Percentiles rank a stretch among this genome's conserved stretches.
Evolutionary conservation across 1,284 basidiomycete species (phyloP).

Genomic region (Ustilago lituana): DNA sequence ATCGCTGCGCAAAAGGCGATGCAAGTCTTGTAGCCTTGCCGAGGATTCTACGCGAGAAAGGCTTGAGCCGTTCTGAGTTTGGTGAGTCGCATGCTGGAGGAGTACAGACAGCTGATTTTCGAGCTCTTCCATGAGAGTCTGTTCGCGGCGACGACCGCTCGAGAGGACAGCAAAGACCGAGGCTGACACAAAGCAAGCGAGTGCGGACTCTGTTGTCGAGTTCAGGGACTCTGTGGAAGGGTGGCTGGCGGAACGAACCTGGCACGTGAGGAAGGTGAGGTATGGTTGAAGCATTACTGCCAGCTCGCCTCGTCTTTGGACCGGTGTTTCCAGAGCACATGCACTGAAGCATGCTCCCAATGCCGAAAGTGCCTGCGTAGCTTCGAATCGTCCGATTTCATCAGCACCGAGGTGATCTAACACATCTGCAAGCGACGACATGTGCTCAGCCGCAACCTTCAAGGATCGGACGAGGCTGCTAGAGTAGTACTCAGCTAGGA

Average conservation of each 20-base stretch:
- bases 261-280: conserved; percentile 16
- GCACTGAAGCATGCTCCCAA: conserved; percentile 18
- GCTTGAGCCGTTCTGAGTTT: background rate
- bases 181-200: conserved; percentile 11
- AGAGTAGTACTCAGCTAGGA: conserved; percentile 13
- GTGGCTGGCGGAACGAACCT: conserved; percentile 3
- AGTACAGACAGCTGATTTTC: conserved; percentile 6
- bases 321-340: conserved; percentile 1
- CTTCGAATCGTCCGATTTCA: background rate
- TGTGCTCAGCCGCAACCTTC: conserved; percentile 28
- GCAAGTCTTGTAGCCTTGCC: background rate
- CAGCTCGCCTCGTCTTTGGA: conserved; percentile 1
- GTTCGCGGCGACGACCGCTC: conserved; percentile 11
- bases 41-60: background rate
- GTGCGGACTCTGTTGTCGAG: background rate
- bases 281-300: conserved; percentile 22
- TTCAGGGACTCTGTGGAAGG: background rate
- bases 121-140: conserved; percentile 5
- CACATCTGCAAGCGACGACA: conserved; percentile 18
- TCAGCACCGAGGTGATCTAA: conserved; percentile 8
- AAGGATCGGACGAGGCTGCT: conserved; percentile 9
- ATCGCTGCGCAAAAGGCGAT: conserved; percentile 1
- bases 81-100: background rate
- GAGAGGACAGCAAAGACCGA: conserved; percentile 2
- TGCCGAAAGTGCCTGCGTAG: background rate